These are phyloP conservation scores for Triangularia setosa DNA, from an alignment of 2,329 filamentous ascomycete species.

Conservation along the genomic window DNA sequence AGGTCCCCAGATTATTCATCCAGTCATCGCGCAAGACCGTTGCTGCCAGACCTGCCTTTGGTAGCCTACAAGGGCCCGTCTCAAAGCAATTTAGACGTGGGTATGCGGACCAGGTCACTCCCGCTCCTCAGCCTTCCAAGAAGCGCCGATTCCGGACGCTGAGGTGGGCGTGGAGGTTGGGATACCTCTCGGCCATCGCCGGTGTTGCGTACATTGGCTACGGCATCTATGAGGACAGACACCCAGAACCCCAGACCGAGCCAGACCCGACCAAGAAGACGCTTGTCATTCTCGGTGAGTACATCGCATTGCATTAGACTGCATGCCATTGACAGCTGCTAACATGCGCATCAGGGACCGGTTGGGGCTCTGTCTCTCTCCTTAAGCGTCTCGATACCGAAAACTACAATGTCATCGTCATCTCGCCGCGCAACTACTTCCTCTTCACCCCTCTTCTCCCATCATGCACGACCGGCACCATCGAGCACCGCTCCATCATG, in stretches of 20 bases:
- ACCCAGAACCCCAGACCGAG: conserved; percentile 73
- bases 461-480: conserved; percentile 93
- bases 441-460: conserved; percentile 96
- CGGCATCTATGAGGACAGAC: conserved; percentile 74
- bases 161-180: conserved; percentile 78
- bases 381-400: conserved; percentile 98
- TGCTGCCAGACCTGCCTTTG: conserved; percentile 22
- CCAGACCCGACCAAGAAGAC: conserved; percentile 94
- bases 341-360: conserved; percentile 63
- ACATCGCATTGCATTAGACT: not conserved
- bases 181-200: conserved; percentile 69
- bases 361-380: conserved; percentile 92
- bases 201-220: conserved; percentile 71
- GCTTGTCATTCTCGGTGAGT: conserved; percentile 82
- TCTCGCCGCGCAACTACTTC: conserved; percentile 99
- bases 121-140: conserved; percentile 37
- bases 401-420: conserved; percentile 98
- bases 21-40: conserved; percentile 25
- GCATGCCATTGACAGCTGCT: conserved; percentile 12
- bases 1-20: conserved; percentile 28
- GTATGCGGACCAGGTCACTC: conserved; percentile 27
- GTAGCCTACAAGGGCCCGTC: conserved; percentile 24
- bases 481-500: conserved; percentile 99
- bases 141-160: conserved; percentile 65
- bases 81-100: conserved; percentile 29